phyloP scores from a whole-genome alignment of 164 flowering plant species.

The Macadamia integrifolia region DNA sequence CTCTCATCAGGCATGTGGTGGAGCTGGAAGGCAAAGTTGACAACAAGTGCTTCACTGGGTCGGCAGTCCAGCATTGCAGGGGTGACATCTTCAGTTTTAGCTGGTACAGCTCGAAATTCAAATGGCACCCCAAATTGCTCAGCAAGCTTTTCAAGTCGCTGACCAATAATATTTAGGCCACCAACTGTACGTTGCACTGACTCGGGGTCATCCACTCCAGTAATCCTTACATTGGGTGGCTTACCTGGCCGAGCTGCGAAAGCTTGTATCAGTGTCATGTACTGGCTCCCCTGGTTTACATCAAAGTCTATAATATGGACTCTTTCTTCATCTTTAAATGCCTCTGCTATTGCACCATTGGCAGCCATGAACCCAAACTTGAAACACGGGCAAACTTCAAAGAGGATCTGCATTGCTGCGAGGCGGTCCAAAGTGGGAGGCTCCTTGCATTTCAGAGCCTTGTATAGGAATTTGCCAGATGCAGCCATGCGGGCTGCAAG shows the following conservation, averaged over 20 bases:
- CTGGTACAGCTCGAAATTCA: slow-evolving; percentile 62
- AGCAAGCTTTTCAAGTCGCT: slow-evolving; percentile 68
- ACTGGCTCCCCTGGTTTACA: slow-evolving; percentile 92
- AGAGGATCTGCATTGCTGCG: slow-evolving; percentile 96
- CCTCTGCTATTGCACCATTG: slow-evolving; percentile 79
- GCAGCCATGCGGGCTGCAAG: slow-evolving; percentile 86
- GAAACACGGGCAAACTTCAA: slow-evolving; percentile 95
- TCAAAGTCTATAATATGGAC: slow-evolving; percentile 92
- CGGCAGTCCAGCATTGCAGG: slow-evolving; percentile 57
- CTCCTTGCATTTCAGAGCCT: slow-evolving; percentile 85
- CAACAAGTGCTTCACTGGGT: slow-evolving; percentile 66
- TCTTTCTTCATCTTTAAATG: slow-evolving; percentile 53
- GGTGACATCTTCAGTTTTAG: slow-evolving; percentile 49
- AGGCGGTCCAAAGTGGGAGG: slow-evolving; percentile 78
- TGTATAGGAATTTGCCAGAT: slow-evolving; percentile 76
- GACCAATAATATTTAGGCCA: slow-evolving; percentile 68
- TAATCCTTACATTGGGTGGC: slow-evolving; percentile 56
- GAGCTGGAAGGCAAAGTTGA: slow-evolving; percentile 94
- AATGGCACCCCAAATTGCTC: slow-evolving; percentile 54
- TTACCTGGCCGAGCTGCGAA: slow-evolving; percentile 43
- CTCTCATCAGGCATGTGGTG: slow-evolving; percentile 99
- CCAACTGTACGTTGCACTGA: slow-evolving; percentile 83
- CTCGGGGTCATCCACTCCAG: slow-evolving; percentile 97
- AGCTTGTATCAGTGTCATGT: slow-evolving; percentile 68
- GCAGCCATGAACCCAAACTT: slow-evolving; percentile 95